A percentile compares a stretch with the other conserved stretches of the same genome.
phyloP scores from a whole-genome alignment of 257 asterid genomes.

The Nicotiana tomentosiformis region DNA sequence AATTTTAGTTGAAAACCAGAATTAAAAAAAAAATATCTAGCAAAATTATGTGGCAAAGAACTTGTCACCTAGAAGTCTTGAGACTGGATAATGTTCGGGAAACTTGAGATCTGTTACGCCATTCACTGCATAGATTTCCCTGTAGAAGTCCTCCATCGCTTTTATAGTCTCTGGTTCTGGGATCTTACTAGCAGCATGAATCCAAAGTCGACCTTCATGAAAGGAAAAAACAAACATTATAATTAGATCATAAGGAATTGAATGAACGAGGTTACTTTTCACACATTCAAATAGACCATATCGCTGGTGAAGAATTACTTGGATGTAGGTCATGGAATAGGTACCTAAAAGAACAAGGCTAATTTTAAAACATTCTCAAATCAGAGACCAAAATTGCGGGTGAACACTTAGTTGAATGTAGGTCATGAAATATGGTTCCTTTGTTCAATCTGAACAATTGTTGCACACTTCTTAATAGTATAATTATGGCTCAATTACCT shows the following conservation, averaged over 20 bases:
- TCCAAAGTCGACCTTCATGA: conserved; percentile 82
- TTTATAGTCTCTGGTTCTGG: conserved; percentile 88
- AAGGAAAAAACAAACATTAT: not conserved
- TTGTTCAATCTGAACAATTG: not conserved
- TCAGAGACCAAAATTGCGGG: not conserved
- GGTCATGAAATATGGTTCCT: not conserved
- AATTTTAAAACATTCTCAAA: not conserved
- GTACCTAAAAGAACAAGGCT: not conserved
- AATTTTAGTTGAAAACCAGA: not conserved
- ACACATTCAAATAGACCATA: not conserved
- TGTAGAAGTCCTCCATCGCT: conserved; percentile 90
- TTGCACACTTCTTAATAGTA: not conserved
- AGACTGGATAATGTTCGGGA: conserved; percentile 89
- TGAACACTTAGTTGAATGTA: not conserved
- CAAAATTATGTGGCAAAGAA: not conserved
- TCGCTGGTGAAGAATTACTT: not conserved
- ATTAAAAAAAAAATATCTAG: not conserved
- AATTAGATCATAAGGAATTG: not conserved
- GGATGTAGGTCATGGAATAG: not conserved
- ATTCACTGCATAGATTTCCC: conserved; percentile 80
- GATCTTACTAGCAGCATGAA: conserved; percentile 92
- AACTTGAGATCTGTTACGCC: conserved; percentile 78
- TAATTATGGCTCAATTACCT: not conserved
- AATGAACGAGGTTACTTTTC: not conserved
- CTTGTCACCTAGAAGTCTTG: conserved; percentile 74